These are phyloP conservation scores for Beauveria brongniartii DNA, from an alignment of 2,329 filamentous ascomycete species.

Conservation along the genomic window DNA sequence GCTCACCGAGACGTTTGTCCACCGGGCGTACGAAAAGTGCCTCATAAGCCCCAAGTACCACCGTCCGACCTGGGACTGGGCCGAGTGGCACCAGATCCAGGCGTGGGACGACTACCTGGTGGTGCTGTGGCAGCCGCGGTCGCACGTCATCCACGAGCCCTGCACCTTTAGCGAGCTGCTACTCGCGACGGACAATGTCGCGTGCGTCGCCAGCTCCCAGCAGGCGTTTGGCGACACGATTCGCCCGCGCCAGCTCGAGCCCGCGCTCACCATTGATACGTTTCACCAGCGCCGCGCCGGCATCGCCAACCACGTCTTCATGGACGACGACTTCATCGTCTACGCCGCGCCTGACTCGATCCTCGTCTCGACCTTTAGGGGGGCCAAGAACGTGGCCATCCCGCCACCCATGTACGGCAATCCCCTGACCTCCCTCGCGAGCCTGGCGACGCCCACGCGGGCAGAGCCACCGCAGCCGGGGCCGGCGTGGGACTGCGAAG, in stretches of 20 bases:
- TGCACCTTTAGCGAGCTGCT: slow-evolving; percentile 9
- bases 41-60: slow-evolving; percentile 8
- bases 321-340: slow-evolving; percentile 9
- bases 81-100: slow-evolving; percentile 9
- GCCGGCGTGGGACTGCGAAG: slow-evolving; percentile 4
- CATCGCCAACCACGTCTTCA: slow-evolving; percentile 7
- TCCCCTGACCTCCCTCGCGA: background rate
- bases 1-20: slow-evolving; percentile 4
- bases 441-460: background rate
- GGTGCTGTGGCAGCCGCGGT: slow-evolving; percentile 10
- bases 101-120: slow-evolving; percentile 12
- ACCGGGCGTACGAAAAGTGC: slow-evolving; percentile 1
- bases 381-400: background rate
- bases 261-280: slow-evolving; percentile 6
- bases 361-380: slow-evolving; percentile 1
- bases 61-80: slow-evolving; percentile 10
- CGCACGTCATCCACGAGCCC: slow-evolving; percentile 12
- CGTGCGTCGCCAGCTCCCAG: background rate
- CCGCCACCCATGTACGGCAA: background rate
- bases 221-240: background rate
- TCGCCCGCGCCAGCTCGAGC: background rate
- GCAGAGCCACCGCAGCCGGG: background rate
- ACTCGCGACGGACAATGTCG: slow-evolving; percentile 3
- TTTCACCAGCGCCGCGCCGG: slow-evolving; percentile 2
- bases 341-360: slow-evolving; percentile 5